Base-by-base conservation (phyloP, 1,139 yeast genomes). In the Starmera stellimalicola region DNA sequence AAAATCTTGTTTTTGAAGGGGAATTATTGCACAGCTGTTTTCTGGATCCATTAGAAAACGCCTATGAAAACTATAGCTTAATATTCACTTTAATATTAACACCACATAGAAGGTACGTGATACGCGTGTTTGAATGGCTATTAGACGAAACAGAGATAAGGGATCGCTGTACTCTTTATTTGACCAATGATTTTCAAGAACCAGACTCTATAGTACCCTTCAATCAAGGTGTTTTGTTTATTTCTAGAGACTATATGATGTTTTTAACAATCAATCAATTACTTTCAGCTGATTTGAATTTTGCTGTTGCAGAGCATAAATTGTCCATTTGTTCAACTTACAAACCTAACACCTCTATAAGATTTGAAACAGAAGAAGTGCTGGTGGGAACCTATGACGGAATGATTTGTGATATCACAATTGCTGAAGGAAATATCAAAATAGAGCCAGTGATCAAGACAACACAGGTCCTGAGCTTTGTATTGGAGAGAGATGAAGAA, bases 271-370 rank as follows among this genome's bases (percentile, higher is more conserved):
- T 42, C 3, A 41, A 43, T 29, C 43, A 42, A 17, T 63, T 70
- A 5, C 47, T 65, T n/a, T 66, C 73, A 3, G 75, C 69, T 1
- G 66, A 65, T 32, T 63, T 63, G 38, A 49, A 55, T 28, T 68
- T 68, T 39, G 36, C 43, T 3, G 39, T 33, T 4, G 24, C 30
- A 2, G 35, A 36, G 2, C 41, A 39, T 26, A 35, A 33, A 11
- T 45, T 48, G 3, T 34, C 58, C 0, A 69, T 69, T 43, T 74
- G 75, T 3, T 65, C 71, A 0, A 47, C 52, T 20, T 58, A 57
- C 40, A 41, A 51, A 22, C 62, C 70, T 2, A 41, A 37, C 3
- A 33, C 54, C 0, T 28, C 43, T 7, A 47, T 59, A 1, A 27
- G 40, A 7, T 36, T 38, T 3, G 25, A 34, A 1, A 39, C 33